These are phyloP conservation scores for Rhodamnia rubescens DNA, from an alignment of 345 rosid species.

Conservation along the genomic window DNA sequence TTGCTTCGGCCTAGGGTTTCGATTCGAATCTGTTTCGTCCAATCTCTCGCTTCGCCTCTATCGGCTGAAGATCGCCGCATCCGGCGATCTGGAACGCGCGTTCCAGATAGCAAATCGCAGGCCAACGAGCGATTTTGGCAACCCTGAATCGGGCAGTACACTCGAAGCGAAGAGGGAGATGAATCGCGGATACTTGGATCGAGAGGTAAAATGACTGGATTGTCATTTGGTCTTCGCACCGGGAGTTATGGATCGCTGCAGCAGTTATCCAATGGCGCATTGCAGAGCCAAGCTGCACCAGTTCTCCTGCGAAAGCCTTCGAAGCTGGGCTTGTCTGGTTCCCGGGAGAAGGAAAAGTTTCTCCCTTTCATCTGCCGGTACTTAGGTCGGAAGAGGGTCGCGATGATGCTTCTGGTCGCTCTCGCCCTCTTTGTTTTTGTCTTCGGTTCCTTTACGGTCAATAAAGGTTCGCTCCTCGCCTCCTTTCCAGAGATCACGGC, in stretches of 20 bases:
- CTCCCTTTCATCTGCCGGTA: conserved; percentile 39
- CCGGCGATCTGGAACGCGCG: background rate
- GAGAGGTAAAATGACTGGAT: conserved; percentile 65
- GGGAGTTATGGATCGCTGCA: conserved; percentile 58
- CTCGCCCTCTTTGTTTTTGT: conserved; percentile 66
- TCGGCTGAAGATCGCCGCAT: background rate
- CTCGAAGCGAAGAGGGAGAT: conserved; percentile 11
- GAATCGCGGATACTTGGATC: conserved; percentile 24
- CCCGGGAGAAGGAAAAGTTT: conserved; percentile 63
- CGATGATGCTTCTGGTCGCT: conserved; percentile 53
- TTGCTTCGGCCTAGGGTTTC: background rate
- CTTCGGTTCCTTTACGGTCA: conserved; percentile 49
- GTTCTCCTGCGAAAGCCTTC: conserved; percentile 20
- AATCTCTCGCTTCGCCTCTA: background rate
- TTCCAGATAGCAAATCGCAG: background rate
- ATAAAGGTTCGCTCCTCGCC: conserved; percentile 40
- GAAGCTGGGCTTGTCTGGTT: conserved; percentile 35
- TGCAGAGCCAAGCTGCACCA: conserved; percentile 2
- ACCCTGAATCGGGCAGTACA: background rate
- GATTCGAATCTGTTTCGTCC: background rate
- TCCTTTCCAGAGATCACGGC: background rate
- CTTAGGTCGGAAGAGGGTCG: conserved; percentile 45
- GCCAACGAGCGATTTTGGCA: background rate
- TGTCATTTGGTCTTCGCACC: conserved; percentile 50
- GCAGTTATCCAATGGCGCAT: conserved; percentile 1